Conservation (phyloP, 164 flowering plant genomes). For the Vitis rotundifolia region DNA sequence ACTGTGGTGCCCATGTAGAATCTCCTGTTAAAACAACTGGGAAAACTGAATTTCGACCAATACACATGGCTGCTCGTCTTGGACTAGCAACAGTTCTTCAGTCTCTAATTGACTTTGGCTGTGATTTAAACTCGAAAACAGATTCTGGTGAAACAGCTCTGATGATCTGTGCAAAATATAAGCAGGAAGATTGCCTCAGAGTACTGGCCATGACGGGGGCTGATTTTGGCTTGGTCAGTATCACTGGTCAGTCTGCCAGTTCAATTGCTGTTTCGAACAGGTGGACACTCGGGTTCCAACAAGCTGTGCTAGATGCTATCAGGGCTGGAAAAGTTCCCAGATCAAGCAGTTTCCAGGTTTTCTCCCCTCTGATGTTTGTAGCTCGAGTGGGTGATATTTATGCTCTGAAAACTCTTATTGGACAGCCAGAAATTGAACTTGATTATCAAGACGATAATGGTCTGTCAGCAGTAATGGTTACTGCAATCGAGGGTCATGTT, state of each 20-base stretch:
- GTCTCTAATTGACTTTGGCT: conserved; percentile 45
- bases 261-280: conserved; percentile 40
- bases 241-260: conserved; percentile 37
- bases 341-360: conserved; percentile 43
- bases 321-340: conserved; percentile 34
- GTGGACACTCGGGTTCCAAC: conserved; percentile 48
- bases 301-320: conserved; percentile 34
- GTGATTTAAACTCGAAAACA: conserved; percentile 55
- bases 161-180: conserved; percentile 56
- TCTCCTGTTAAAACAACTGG: conserved; percentile 36
- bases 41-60: conserved; percentile 44
- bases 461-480: conserved; percentile 53
- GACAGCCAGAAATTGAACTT: conserved; percentile 29
- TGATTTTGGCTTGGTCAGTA: conserved; percentile 59
- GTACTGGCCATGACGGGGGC: conserved; percentile 59
- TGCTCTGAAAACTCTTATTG: conserved; percentile 46
- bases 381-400: conserved; percentile 54
- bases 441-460: conserved; percentile 63
- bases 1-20: conserved; percentile 50
- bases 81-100: conserved; percentile 47
- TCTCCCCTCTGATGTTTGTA: conserved; percentile 52
- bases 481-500: conserved; percentile 63
- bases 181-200: conserved; percentile 46
- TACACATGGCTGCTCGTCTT: conserved; percentile 70
- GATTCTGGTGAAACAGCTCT: conserved; percentile 63